Evolutionary conservation across 495 filamentous ascomycete species (phyloP).

Genomic region (Parmelia sp.): DNA sequence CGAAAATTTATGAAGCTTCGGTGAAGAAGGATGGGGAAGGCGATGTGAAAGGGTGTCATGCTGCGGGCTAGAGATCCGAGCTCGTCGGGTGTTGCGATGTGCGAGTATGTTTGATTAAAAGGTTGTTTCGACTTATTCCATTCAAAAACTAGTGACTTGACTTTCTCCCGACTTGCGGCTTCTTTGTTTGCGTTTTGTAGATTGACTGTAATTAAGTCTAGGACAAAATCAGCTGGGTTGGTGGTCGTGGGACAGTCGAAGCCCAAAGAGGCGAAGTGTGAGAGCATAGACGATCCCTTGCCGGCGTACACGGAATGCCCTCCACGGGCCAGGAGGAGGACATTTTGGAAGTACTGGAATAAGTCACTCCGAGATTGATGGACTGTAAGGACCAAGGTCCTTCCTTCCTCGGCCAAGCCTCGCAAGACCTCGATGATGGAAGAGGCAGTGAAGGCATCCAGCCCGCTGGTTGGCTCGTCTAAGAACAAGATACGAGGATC

Average conservation of each 20-base stretch:
- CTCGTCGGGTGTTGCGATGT: conserved; percentile 60
- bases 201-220: conserved; percentile 69
- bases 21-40: conserved; percentile 58
- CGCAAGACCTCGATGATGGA: conserved; percentile 68
- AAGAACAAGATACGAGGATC: conserved; percentile 63
- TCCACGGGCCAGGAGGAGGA: conserved; percentile 63
- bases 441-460: conserved; percentile 69
- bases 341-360: conserved; percentile 61
- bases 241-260: conserved; percentile 57
- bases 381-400: conserved; percentile 66
- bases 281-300: conserved; percentile 55
- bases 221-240: conserved; percentile 69
- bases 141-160: conserved; percentile 49
- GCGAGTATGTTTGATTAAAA: conserved; percentile 27
- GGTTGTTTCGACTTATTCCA: conserved; percentile 37
- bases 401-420: conserved; percentile 62
- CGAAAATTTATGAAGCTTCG: conserved; percentile 61
- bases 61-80: conserved; percentile 57
- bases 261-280: conserved; percentile 54
- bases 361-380: conserved; percentile 70
- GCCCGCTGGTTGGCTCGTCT: conserved; percentile 69
- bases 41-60: conserved; percentile 52
- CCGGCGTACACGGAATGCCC: conserved; percentile 62
- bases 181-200: conserved; percentile 57
- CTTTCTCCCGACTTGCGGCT: conserved; percentile 50